A percentile compares a stretch with the other conserved stretches of the same genome.
These are phyloP conservation scores for Blepharisma undulans DNA, from an alignment of 169 alveolate species.

Conservation along the genomic window DNA sequence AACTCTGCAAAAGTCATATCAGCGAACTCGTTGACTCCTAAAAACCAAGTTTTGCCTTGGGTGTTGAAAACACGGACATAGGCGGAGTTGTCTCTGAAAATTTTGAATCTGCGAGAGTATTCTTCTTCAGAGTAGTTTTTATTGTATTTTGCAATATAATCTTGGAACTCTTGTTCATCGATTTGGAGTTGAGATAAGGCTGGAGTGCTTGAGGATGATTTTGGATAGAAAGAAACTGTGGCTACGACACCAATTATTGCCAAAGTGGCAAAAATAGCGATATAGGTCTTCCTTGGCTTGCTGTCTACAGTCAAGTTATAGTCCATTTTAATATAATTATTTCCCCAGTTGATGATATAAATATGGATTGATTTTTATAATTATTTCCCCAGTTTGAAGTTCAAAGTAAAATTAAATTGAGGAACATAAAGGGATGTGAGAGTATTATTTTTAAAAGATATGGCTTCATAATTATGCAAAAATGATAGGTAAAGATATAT, in stretches of 20 bases:
- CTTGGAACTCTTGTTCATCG: conserved; percentile 10
- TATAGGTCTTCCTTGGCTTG: neutral
- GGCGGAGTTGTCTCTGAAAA: conserved; percentile 29
- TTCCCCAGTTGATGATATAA: neutral
- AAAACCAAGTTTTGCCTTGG: neutral
- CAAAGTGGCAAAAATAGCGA: neutral
- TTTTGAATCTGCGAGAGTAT: neutral
- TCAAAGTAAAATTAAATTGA: neutral
- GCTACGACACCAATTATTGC: neutral
- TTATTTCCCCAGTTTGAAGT: neutral
- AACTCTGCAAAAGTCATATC: conserved; percentile 32
- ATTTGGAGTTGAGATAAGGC: neutral
- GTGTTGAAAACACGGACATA: conserved; percentile 33
- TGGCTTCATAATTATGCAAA: neutral
- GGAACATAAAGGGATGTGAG: neutral
- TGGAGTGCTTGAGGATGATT: neutral
- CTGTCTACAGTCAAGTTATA: neutral
- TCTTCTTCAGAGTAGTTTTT: conserved; percentile 24
- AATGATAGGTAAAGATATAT: neutral
- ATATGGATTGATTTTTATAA: neutral
- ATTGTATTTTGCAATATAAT: neutral
- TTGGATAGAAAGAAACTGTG: neutral
- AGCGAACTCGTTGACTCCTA: conserved; percentile 39
- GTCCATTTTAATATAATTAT: neutral
- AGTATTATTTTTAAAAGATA: neutral